Conservation (phyloP, 2,329 filamentous ascomycete species). For the Elsinoe fawcettii region DNA sequence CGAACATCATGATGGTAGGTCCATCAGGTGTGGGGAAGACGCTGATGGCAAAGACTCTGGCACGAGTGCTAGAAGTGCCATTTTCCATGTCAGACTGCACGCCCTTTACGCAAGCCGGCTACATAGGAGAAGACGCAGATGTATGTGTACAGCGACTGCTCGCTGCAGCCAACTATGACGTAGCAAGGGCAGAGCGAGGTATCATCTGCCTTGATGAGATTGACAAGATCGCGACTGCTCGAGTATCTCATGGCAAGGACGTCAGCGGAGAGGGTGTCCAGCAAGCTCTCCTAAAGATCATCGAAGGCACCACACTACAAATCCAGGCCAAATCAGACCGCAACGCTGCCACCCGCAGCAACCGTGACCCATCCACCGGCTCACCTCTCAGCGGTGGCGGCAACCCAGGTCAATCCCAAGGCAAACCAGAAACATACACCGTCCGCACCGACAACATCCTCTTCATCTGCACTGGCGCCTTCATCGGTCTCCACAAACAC, state of each 20-base stretch:
- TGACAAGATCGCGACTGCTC: constrained; percentile 88
- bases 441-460: constrained; percentile 94
- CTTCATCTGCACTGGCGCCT: constrained; percentile 94
- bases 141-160: constrained; percentile 85
- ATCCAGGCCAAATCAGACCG: constrained; percentile 78
- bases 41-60: constrained; percentile 85
- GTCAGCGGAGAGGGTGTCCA: constrained; percentile 95
- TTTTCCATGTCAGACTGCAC: constrained; percentile 96
- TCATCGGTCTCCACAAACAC: constrained; percentile 82
- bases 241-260: constrained; percentile 81
- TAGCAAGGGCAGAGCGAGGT: constrained; percentile 74
- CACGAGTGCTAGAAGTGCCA: constrained; percentile 86
- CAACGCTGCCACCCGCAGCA: constrained; percentile 24
- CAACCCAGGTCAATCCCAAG: constrained; percentile 25
- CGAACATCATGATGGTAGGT: constrained; percentile 82
- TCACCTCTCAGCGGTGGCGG: constrained; percentile 31
- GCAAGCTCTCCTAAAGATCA: constrained; percentile 88
- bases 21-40: constrained; percentile 96
- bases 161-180: constrained; percentile 82
- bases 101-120: constrained; percentile 90
- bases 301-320: constrained; percentile 90
- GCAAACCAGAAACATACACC: constrained; percentile 56
- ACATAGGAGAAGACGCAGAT: constrained; percentile 97
- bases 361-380: constrained; percentile 12
- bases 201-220: constrained; percentile 97